Base-by-base conservation (phyloP, 768 basidiomycete genomes). In the Mycena filopes region DNA sequence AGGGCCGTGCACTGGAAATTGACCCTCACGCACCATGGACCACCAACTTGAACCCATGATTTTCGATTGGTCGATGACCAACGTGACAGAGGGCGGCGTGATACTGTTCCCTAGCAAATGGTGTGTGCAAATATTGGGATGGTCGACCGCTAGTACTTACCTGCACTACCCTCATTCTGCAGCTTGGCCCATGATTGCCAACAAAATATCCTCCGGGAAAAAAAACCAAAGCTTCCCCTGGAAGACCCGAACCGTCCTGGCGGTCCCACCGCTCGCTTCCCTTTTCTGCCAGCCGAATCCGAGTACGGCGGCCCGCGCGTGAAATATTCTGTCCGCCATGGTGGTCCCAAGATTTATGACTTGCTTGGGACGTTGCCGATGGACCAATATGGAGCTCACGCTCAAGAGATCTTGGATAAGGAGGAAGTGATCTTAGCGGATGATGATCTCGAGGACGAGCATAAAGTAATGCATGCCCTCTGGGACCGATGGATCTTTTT, bases 391-490 rank as follows among this genome's bases (percentile, higher is more conserved):
- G 93, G 93, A 4, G 76, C 90, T 3, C 80, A 90, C 42, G 82
- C 83, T 3, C 93, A 92, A 92, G 80, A 83, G 43, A 81, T 94
- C 10, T 54, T 90, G 11, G 91, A 93, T 63, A 78, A 86, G 42
- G 92, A 94, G 71, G 93, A 93, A 53, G 92, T 93, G 66, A 80
- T 94, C 0, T 93, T 86, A 60, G 89, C 92, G 65, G 78, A 84
- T 45, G 89, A 91, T 64, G 88, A 93, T 70, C 79, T 92, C 13
- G 80, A 81, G 43, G 91, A 92, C 61, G 91, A 93, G 66, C 87
- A 90, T 61, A 94, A 94, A 74, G 88, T 93, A 11, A 90, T 94
- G 81, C 85, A 87, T 60, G 90, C 91, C 6, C 77, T 94, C 16
- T 94, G 92, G 92, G 86, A 80, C 16, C 74, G 93, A 55, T 94